A percentile compares a stretch with the other conserved stretches of the same genome.
These are phyloP conservation scores for Coleophoma crateriformis DNA, from an alignment of 2,329 filamentous ascomycete species.

Conservation along the genomic window DNA sequence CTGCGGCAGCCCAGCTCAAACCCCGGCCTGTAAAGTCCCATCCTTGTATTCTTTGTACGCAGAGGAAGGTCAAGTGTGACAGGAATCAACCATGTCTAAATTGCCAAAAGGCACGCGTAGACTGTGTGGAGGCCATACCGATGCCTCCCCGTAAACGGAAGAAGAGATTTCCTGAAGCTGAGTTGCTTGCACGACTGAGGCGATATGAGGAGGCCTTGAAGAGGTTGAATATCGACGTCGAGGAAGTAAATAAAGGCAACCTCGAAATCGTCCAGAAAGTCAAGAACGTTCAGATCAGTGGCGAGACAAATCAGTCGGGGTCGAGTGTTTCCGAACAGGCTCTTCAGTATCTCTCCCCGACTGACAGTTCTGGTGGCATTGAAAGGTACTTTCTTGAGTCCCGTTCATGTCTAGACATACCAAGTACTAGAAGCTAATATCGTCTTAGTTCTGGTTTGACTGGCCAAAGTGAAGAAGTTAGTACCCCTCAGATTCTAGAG, in stretches of 20 bases:
- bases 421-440: too few relatives aligned
- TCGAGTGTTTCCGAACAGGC: neutral
- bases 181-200: conserved; percentile 18
- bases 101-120: conserved; percentile 16
- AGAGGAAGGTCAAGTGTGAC: conserved; percentile 24
- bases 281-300: conserved; percentile 6
- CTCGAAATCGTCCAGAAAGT: neutral
- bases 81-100: conserved; percentile 19
- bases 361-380: neutral
- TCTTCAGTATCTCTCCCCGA: neutral
- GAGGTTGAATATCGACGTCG: conserved; percentile 19
- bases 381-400: conserved; percentile 9
- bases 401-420: too few relatives aligned
- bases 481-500: too few relatives aligned
- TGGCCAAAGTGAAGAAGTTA: conserved; percentile 6
- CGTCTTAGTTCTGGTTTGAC: too few relatives aligned
- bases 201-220: conserved; percentile 18
- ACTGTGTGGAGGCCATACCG: conserved; percentile 15
- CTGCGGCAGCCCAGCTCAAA: too few relatives aligned
- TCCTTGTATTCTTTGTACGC: conserved; percentile 21
- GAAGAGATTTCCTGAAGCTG: conserved; percentile 20
- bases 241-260: conserved; percentile 13
- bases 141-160: conserved; percentile 18
- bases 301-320: conserved; percentile 5
- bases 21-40: neutral